phyloP scores from a whole-genome alignment of 257 asterid genomes.

The Vinca minor region DNA sequence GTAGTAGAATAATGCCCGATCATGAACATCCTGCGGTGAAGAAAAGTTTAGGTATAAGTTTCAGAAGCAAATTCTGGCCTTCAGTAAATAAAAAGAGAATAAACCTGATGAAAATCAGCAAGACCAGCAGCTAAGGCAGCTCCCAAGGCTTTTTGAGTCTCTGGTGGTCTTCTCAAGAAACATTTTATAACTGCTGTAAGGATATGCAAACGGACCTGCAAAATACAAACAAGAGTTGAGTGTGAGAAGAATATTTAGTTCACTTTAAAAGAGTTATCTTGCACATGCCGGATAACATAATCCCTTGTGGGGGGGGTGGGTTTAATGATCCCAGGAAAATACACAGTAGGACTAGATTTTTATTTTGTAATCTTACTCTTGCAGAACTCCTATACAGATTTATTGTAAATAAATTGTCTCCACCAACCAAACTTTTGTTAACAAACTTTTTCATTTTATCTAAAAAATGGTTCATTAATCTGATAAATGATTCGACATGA shows the following conservation, averaged over 20 bases:
- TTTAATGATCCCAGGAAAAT: too few relatives aligned
- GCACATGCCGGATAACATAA: too few relatives aligned
- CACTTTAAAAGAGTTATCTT: too few relatives aligned
- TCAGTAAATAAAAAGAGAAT: constrained; percentile 6
- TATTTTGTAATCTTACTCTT: too few relatives aligned
- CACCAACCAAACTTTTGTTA: too few relatives aligned
- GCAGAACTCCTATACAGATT: too few relatives aligned
- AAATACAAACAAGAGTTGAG: constrained; percentile 8
- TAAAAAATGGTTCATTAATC: too few relatives aligned
- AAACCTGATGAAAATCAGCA: constrained; percentile 97
- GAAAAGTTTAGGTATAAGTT: constrained; percentile 2
- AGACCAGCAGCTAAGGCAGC: constrained; percentile 92
- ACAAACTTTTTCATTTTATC: too few relatives aligned
- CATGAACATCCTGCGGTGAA: constrained; percentile 90
- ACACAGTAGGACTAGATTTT: too few relatives aligned
- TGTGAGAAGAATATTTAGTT: neutral
- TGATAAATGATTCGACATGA: too few relatives aligned
- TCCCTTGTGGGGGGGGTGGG: too few relatives aligned
- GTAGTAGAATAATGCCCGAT: constrained; percentile 90
- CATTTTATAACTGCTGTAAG: constrained; percentile 93
- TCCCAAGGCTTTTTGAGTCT: constrained; percentile 83
- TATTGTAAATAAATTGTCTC: too few relatives aligned
- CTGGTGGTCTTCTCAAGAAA: constrained; percentile 88
- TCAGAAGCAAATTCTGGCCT: neutral
- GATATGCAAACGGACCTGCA: constrained; percentile 89